phyloP scores from a whole-genome alignment of 78 protist genomes.

The Guillardia theta region DNA sequence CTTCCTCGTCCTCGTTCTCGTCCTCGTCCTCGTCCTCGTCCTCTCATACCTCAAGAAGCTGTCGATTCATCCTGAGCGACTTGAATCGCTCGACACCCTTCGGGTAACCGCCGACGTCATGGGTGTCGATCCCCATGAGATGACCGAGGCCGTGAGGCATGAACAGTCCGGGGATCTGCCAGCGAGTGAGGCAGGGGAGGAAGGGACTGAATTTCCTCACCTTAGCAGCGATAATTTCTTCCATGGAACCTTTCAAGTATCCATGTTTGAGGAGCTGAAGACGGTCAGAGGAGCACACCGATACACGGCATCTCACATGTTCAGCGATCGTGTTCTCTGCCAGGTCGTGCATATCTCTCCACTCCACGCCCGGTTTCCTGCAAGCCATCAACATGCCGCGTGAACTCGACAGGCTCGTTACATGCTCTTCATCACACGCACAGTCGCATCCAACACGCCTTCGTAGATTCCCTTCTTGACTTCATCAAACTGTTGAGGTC shows the following conservation, averaged over 20 bases:
- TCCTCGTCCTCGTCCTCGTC: not conserved
- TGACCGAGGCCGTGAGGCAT: conserved; percentile 95
- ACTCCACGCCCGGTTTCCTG: conserved; percentile 32
- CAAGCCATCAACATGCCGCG: not conserved
- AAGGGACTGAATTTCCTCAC: not conserved
- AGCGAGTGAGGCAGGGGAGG: not conserved
- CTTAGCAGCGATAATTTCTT: not conserved
- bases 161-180: conserved; percentile 64
- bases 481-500: not conserved
- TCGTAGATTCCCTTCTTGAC: conserved; percentile 57
- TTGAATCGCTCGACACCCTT: not conserved
- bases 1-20: not conserved
- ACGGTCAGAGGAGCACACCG: not conserved
- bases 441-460: conserved; percentile 40
- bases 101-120: conserved; percentile 90
- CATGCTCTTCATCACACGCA: not conserved
- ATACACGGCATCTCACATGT: not conserved
- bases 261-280: not conserved
- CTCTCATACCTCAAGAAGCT: not conserved
- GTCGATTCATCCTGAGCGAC: not conserved
- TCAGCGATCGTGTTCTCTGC: not conserved
- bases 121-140: conserved; percentile 88
- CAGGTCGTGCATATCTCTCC: not conserved
- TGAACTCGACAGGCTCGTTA: not conserved
- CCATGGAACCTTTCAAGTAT: not conserved